phyloP scores from a whole-genome alignment of 768 basidiomycete species.

The Candolleomyces efflorescens region DNA sequence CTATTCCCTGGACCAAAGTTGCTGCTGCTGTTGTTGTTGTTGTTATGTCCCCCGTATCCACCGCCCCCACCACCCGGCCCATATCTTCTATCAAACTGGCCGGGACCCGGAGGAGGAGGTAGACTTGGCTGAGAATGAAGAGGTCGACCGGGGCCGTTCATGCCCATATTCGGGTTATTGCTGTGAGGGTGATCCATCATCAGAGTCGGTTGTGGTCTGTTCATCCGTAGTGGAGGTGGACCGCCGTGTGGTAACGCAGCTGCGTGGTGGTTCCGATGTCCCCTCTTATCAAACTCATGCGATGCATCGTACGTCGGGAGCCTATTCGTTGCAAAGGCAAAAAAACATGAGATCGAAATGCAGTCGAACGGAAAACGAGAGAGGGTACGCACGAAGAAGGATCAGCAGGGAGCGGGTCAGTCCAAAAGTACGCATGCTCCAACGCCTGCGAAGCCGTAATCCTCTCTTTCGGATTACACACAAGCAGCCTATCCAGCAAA shows the following conservation, averaged over 20 bases:
- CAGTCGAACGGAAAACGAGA: background rate
- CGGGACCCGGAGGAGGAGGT: too few relatives aligned
- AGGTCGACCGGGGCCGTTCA: too few relatives aligned
- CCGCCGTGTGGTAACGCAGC: constrained; percentile 25
- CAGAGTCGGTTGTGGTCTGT: too few relatives aligned
- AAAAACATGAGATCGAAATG: constrained; percentile 1
- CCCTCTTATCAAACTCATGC: constrained; percentile 77
- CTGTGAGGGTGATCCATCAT: too few relatives aligned
- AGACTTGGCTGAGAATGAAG: too few relatives aligned
- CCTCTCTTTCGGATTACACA: constrained; percentile 78
- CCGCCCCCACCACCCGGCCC: constrained; percentile 5
- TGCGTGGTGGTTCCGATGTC: constrained; percentile 43
- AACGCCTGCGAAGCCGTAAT: constrained; percentile 84
- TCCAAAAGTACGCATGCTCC: constrained; percentile 95
- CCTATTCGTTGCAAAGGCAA: constrained; percentile 28
- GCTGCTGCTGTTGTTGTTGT: constrained; percentile 12
- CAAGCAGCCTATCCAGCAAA: constrained; percentile 76
- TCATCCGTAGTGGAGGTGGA: constrained; percentile 21
- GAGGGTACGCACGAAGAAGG: constrained; percentile 60
- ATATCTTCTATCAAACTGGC: too few relatives aligned
- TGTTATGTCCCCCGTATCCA: constrained; percentile 6
- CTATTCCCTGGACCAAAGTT: too few relatives aligned
- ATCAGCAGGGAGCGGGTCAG: constrained; percentile 81
- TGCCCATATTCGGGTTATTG: too few relatives aligned
- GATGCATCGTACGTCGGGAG: constrained; percentile 77